These are phyloP conservation scores for Hemisphaericaspora subhashii DNA, from an alignment of 1,139 yeast species.

Conservation along the genomic window DNA sequence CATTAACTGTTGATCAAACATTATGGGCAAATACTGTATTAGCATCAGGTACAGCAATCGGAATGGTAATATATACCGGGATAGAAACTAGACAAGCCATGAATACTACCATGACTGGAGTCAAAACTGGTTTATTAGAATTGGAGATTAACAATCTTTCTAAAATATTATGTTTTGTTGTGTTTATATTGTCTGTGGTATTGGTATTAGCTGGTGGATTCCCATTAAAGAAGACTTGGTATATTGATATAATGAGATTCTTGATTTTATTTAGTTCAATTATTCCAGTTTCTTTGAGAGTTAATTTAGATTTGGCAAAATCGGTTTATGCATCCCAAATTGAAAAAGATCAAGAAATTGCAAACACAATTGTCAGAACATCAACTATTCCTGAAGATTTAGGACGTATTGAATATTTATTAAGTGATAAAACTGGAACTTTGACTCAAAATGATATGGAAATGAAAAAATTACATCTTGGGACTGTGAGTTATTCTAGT, in stretches of 20 bases:
- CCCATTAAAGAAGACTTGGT: constrained; percentile 66
- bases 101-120: constrained; percentile 89
- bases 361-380: constrained; percentile 89
- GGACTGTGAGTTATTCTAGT: constrained; percentile 87
- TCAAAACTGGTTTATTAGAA: constrained; percentile 86
- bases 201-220: constrained; percentile 83
- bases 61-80: constrained; percentile 89
- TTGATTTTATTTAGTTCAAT: constrained; percentile 90
- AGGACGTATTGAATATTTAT: constrained; percentile 89
- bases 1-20: constrained; percentile 85
- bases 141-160: constrained; percentile 86
- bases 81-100: constrained; percentile 89
- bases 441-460: constrained; percentile 98
- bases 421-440: constrained; percentile 96
- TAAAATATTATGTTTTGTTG: constrained; percentile 84
- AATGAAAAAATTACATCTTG: constrained; percentile 86
- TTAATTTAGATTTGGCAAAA: constrained; percentile 91
- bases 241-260: constrained; percentile 84
- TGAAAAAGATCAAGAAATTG: constrained; percentile 78
- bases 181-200: constrained; percentile 71
- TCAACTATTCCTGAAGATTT: constrained; percentile 97
- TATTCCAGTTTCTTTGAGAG: constrained; percentile 93
- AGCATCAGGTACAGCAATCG: constrained; percentile 90
- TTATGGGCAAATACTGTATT: constrained; percentile 98
- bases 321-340: constrained; percentile 95